Base-by-base conservation (phyloP, 1,284 basidiomycete genomes). In the Fomitopsis palustris region DNA sequence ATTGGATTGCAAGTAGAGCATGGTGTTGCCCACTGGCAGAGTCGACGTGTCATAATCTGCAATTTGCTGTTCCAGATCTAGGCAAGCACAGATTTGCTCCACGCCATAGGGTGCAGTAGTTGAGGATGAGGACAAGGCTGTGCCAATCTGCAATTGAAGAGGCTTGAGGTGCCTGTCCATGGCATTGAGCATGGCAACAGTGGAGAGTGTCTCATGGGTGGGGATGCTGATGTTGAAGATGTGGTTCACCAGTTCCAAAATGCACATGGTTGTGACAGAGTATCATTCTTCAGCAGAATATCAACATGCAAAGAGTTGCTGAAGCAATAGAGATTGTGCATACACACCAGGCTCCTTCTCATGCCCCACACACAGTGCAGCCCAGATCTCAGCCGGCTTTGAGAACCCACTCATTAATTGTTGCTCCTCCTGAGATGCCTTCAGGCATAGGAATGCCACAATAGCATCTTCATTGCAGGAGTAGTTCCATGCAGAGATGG, bases 171-270 rank as follows among this genome's bases (percentile, higher is more conserved):
- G 31, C 6, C 45, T 42, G 16, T 37, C 25, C 41, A 66, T 54
- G 31, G 45, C 51, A 19, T 66, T 41, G 5, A 64, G 51, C 1
- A 64, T 25, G 2, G 47, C 51, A 27, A 63, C 57, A 12, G 55
- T 37, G 5, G 37, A 37, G 17, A 64, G 43, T 10, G 59, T 35
- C 5, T 62, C 58, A 16, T 16, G 27, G 5, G 59, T 43, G 8
- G 60, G 62, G 1, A 54, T 16, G 1, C 61, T 61, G 45, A 64
- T 66, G 1, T 39, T 23, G 27, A 61, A 53, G 47, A 66, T 60
- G 19, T 56, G 58, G 12, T 58, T 37, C n/a, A 58, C 54, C 27
- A 59, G 29, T 0, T 54, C 29, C 8, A 43, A 29, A 25, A 61
- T 25, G 38, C 23, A 7, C 52, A 53, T 17, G 45, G 51, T 37